These are phyloP conservation scores for Podaxis rugospora DNA, from an alignment of 768 basidiomycete genomes.

Conservation along the genomic window DNA sequence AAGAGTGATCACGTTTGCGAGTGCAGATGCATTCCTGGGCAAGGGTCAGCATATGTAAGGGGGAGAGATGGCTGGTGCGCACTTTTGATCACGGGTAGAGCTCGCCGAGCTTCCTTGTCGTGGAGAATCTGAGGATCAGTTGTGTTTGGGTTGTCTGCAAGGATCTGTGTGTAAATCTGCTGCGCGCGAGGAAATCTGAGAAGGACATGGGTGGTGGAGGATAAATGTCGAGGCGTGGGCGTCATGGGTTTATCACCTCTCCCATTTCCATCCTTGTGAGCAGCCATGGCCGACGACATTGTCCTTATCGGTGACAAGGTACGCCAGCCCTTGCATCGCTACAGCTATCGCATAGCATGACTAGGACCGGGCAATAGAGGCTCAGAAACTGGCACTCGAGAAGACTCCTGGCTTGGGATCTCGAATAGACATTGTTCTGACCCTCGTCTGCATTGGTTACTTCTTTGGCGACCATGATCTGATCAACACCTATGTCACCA, in stretches of 20 bases:
- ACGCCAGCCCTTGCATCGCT: constrained; percentile 25
- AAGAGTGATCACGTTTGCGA: constrained; percentile 82
- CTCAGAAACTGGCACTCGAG: constrained; percentile 79
- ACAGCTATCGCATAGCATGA: neutral
- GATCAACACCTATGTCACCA: constrained; percentile 65
- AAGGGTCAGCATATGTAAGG: neutral
- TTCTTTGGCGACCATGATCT: constrained; percentile 81
- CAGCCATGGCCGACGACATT: constrained; percentile 76
- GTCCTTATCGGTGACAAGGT: constrained; percentile 86
- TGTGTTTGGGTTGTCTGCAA: constrained; percentile 31
- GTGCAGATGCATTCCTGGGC: constrained; percentile 72
- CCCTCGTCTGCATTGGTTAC: constrained; percentile 84
- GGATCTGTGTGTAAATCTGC: constrained; percentile 67
- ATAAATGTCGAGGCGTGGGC: constrained; percentile 1
- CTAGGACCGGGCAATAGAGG: constrained; percentile 74
- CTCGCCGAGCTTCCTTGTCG: constrained; percentile 85
- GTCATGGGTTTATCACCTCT: neutral
- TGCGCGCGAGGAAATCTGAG: constrained; percentile 56
- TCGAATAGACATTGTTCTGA: constrained; percentile 88
- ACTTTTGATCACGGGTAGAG: constrained; percentile 86
- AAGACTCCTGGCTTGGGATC: constrained; percentile 93
- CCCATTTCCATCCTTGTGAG: neutral
- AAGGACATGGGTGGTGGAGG: neutral
- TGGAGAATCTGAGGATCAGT: too few species aligned
- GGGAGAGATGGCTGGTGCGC: constrained; percentile 21